These are phyloP conservation scores for Oligophagozyma castellii DNA, from an alignment of 1,139 yeast genomes.

Conservation along the genomic window DNA sequence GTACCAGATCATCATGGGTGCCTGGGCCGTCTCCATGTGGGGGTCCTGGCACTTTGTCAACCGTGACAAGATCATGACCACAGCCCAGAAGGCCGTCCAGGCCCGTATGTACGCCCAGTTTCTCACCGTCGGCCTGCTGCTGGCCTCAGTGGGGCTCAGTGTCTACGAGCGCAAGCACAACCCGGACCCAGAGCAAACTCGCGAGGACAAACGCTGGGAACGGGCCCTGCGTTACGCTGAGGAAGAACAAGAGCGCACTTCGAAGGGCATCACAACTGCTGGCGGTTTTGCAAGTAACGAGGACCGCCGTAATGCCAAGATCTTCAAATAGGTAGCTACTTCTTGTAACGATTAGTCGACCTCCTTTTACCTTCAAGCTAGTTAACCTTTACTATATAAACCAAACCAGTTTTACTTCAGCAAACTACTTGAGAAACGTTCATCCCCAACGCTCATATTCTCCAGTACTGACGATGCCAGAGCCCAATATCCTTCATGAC, in stretches of 20 bases:
- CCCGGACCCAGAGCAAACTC: slow-evolving; percentile 28
- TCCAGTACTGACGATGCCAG: no score
- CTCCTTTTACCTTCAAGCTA: no score
- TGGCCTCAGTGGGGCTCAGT: slow-evolving; percentile 50
- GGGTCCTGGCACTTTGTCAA: slow-evolving; percentile 74
- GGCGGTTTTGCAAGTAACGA: slow-evolving; percentile 16
- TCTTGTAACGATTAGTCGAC: no score
- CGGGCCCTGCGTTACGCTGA: slow-evolving; percentile 29
- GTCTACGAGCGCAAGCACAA: slow-evolving; percentile 45
- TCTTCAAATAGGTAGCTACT: slow-evolving; percentile 23
- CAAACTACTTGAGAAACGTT: no score
- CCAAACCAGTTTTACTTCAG: no score
- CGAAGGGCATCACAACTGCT: no score
- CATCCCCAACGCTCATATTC: no score
- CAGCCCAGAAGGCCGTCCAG: slow-evolving; percentile 76
- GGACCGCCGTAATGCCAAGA: slow-evolving; percentile 23
- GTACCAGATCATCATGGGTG: slow-evolving; percentile 59
- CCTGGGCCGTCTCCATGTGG: slow-evolving; percentile 80
- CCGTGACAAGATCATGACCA: slow-evolving; percentile 63
- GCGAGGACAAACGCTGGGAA: slow-evolving; percentile 31
- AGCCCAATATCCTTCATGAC: no score
- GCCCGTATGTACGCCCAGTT: slow-evolving; percentile 95
- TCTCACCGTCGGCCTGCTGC: slow-evolving; percentile 48
- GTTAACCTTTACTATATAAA: no score
- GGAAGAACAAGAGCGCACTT: slow-evolving; percentile 20